Evolutionary conservation across 108 stramenopile species (phyloP).

Genomic region (Nannochloropsis granulata): DNA sequence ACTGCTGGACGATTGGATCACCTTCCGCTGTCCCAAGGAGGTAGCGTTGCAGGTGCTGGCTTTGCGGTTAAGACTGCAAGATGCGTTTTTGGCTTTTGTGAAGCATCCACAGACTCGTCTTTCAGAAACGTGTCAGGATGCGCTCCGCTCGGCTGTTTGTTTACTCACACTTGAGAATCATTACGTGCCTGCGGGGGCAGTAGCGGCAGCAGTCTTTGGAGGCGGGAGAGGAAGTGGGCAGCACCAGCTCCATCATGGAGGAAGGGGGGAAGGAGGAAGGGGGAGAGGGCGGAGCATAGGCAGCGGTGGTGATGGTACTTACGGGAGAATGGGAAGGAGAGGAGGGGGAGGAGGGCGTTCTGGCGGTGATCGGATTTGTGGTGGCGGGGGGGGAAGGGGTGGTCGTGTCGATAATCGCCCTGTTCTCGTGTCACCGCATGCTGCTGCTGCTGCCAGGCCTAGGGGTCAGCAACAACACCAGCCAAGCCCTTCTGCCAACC

Average conservation of each 20-base stretch:
- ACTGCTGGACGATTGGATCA: background rate
- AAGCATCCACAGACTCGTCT: background rate
- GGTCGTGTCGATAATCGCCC: no score
- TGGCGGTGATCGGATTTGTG: slow-evolving; percentile 14
- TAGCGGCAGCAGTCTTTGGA: background rate
- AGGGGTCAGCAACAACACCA: no score
- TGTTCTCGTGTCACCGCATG: no score
- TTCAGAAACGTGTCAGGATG: background rate
- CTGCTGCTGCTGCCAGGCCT: no score
- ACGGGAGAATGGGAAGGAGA: background rate
- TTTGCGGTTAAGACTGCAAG: background rate
- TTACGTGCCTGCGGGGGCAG: background rate
- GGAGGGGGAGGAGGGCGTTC: background rate
- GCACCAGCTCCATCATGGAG: background rate
- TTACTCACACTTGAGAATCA: background rate
- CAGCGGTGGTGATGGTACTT: background rate
- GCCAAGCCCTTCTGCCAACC: no score
- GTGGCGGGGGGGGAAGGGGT: no score
- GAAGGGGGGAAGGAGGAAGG: background rate
- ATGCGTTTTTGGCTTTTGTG: background rate
- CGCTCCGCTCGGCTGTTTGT: background rate
- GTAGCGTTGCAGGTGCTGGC: background rate
- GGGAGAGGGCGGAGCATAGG: background rate
- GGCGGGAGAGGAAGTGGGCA: background rate
- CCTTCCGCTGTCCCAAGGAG: background rate